These are phyloP conservation scores for Pythium sukuiense DNA, from an alignment of 352 stramenopile species.

Conservation along the genomic window DNA sequence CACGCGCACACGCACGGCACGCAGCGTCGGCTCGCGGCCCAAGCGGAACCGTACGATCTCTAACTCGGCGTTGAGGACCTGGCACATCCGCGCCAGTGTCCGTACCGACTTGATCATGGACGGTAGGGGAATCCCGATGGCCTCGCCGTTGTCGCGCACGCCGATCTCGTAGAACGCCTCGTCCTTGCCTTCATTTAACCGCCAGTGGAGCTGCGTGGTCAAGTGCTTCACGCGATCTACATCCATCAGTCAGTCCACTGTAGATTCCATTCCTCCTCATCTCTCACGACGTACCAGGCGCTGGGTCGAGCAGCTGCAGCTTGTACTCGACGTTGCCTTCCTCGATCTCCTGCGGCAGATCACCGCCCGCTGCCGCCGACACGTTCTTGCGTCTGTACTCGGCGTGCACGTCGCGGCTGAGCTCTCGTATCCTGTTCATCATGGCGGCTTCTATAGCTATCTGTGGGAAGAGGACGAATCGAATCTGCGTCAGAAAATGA, in stretches of 20 bases:
- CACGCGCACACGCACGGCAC: conserved; percentile 51
- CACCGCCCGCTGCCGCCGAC: not conserved
- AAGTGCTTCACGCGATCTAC: conserved; percentile 80
- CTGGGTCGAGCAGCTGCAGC: conserved; percentile 76
- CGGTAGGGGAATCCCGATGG: conserved; percentile 64
- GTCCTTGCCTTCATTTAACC: conserved; percentile 86
- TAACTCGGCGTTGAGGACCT: conserved; percentile 67
- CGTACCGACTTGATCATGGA: conserved; percentile 70
- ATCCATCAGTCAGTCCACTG: not conserved
- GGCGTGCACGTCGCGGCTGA: conserved; percentile 20
- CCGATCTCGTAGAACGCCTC: conserved; percentile 88
- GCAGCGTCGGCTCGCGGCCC: conserved; percentile 35
- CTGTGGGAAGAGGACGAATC: not conserved
- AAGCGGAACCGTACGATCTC: conserved; percentile 58
- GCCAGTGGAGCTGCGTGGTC: conserved; percentile 90
- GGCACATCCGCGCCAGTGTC: conserved; percentile 75
- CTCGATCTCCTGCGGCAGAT: conserved; percentile 78
- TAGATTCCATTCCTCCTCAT: not conserved
- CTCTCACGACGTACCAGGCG: conserved; percentile 32
- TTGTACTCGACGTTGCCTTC: conserved; percentile 93
- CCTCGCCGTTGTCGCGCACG: conserved; percentile 79
- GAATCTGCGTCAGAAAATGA: not conserved
- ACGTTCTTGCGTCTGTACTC: conserved; percentile 29
- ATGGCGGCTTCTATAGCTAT: not conserved
- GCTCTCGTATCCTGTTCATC: conserved; percentile 34